Evolutionary conservation across 257 asterid genomes (phyloP).

Genomic region (Nicotiana knightiana): DNA sequence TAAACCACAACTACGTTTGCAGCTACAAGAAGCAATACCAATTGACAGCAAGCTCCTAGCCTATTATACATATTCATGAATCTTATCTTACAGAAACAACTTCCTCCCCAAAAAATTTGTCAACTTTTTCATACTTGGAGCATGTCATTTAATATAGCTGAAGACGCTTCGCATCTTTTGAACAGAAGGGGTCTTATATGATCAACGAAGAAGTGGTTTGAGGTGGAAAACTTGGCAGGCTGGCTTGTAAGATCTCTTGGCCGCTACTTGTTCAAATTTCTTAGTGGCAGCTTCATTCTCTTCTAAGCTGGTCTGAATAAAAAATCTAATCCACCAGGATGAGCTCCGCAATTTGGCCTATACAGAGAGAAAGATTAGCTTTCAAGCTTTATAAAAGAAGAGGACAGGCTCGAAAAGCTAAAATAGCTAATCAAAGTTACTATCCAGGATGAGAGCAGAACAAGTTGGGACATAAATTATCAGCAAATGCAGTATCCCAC

Average conservation of each 20-base stretch:
- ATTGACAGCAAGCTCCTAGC: slow-evolving; percentile 7
- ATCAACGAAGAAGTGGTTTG: slow-evolving; percentile 46
- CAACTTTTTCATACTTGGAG: not conserved
- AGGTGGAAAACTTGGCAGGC: slow-evolving; percentile 90
- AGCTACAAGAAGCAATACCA: not conserved
- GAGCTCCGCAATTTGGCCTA: slow-evolving; percentile 86
- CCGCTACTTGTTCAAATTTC: slow-evolving; percentile 74
- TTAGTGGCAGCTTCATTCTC: slow-evolving; percentile 65
- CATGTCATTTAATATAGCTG: slow-evolving; percentile 6
- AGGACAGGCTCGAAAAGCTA: not conserved
- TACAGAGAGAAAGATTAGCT: slow-evolving; percentile 6
- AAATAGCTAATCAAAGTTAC: not conserved
- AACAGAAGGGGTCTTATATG: not conserved
- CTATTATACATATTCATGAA: not conserved
- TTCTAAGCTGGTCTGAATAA: slow-evolving; percentile 60
- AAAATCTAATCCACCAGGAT: slow-evolving; percentile 83
- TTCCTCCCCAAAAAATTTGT: not conserved
- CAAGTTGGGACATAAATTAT: not conserved
- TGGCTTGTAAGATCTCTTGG: slow-evolving; percentile 52
- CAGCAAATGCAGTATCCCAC: not conserved
- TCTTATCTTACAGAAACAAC: slow-evolving; percentile 1
- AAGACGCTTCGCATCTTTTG: slow-evolving; percentile 10
- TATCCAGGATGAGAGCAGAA: not conserved
- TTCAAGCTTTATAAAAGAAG: not conserved
- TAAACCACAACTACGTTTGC: not conserved